Evolutionary conservation across 1,284 basidiomycete genomes (phyloP), one percentile per base, ranked within the genome.

Genomic region (Apiotrichum siamense): DNA sequence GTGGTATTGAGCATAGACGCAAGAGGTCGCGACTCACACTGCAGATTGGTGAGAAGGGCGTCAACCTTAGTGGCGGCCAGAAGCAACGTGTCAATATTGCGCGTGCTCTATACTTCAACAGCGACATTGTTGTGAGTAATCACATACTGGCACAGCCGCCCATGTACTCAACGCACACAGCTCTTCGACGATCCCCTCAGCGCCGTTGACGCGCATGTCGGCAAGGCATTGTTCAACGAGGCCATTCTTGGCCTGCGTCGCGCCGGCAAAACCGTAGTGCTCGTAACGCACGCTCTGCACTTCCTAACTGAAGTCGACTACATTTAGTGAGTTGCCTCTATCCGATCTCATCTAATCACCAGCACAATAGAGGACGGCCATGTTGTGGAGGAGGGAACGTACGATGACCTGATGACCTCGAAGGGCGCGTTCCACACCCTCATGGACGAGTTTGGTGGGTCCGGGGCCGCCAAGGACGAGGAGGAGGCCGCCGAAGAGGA

Each of bases 201-300:
- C 6, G 85, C 86, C 27, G 78, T 89, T 25, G 88, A 88, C 66
- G 88, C 89, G 3, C 88, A 92, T 61, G 89, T 94, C 38, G 89
- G 88, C 37, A 87, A 86, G 66, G 79, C 83, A 7, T 41, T 94
- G n/a, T 91, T 94, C 76, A 81, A 86, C 62, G 84, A 91, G 55
- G 87, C 91, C 21, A 79, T 93, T 52, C 78, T 83, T 52, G 81
- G 83, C 55, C 79, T 76, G 13, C 68, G 78, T 3, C 58, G 64
- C 1, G 35, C 26, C 9, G 81, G 80, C 52, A 88, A 88, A 70
- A 92, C 90, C 9, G 81, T 88, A 23, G 77, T 93, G 24, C 81
- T 93, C 33, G 76, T 76, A 44, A 77, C 76, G 0, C 76, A 77
- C 49, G 76, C 76, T 13, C 63, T 77, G 7, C 76, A 78, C 63